Percentiles rank a stretch among this genome's conserved stretches.
Evolutionary conservation across 495 filamentous ascomycete genomes (phyloP).

Genomic region (Eremomyces bilateralis): DNA sequence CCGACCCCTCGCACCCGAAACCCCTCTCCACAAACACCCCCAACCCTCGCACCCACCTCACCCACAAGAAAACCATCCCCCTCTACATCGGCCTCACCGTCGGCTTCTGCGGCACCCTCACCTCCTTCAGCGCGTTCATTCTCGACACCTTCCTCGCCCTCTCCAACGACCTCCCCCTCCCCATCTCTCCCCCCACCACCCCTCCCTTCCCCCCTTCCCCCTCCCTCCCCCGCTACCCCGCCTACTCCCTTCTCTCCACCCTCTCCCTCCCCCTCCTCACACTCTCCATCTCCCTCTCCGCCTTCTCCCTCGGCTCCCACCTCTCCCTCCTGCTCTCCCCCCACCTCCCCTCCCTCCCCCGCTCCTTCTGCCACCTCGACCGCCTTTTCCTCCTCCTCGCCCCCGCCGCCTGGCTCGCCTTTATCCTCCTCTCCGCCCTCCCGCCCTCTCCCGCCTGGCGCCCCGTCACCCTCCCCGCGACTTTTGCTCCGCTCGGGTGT

Average conservation of each 20-base stretch:
- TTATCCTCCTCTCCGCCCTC: constrained; percentile 48
- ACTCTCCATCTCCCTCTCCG: constrained; percentile 45
- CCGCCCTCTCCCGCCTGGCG: constrained; percentile 64
- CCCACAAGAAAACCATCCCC: constrained; percentile 58
- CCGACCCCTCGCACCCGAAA: constrained; percentile 4
- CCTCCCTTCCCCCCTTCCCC: constrained; percentile 15
- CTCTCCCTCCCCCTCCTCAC: constrained; percentile 47
- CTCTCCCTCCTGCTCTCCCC: constrained; percentile 37
- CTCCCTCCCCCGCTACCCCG: constrained; percentile 34
- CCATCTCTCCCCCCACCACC: too few species aligned
- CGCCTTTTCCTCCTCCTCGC: constrained; percentile 36
- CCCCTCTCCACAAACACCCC: too few species aligned
- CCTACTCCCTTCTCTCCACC: constrained; percentile 65
- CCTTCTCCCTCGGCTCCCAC: constrained; percentile 53
- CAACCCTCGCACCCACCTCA: constrained; percentile 3
- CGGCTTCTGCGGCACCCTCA: constrained; percentile 85
- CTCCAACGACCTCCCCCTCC: constrained; percentile 41
- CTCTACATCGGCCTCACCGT: constrained; percentile 82
- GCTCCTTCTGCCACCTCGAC: constrained; percentile 39
- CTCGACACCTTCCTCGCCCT: constrained; percentile 70
- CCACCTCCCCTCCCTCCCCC: constrained; percentile 23
- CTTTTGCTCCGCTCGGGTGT: constrained; percentile 72
- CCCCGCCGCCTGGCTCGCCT: constrained; percentile 57
- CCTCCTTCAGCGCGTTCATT: constrained; percentile 79
- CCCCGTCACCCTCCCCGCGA: constrained; percentile 48